Evolutionary conservation across 768 basidiomycete genomes (phyloP), one percentile per base, ranked within the genome.

Genomic region (Termitomyces eurrhizus): DNA sequence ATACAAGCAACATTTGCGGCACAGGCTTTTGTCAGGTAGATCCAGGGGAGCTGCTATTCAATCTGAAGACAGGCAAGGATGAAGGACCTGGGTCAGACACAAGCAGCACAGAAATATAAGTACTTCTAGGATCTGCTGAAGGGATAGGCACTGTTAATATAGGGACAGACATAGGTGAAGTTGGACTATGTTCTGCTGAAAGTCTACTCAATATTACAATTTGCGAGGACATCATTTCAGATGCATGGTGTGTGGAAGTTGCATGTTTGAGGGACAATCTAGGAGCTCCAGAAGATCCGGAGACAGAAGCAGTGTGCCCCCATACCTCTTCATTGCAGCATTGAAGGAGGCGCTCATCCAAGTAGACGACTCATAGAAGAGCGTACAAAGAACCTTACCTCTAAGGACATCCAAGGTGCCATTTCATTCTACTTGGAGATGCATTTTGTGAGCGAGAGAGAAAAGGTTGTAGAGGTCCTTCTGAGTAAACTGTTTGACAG

Each of bases 311-410:
- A 41, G 60, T 68, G 95, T 87, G 21, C 97, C 97, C 32, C 97
- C 97, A 68, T 93, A 94, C 53, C 97, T 86, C 73, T 97, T 96
- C 97, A 98, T 99, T 11, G 97, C 97, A 2, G 96, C 90, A 70
- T 99, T 95, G 68, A 99, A 99, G 9, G 96, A 98, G 4, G 90
- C 83, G 63, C 92, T 94, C 3, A 97, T 99, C 37, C 97, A 83
- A 3, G 97, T 99, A 3, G 95, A 97, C 1, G 96, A 92, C 72
- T 99, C 97, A 72, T 94, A 99, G 81, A 99, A 99, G 41, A 95
- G 72, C 24, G 88, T 95, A 70, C 90, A 93, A 7, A 99, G 82
- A 1, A 99, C 88, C 62, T 89, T 92, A 41, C 96, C 96, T 64
- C 89, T 91, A 49, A 98, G 80, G 60, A 97, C 85, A 65, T 98